These are phyloP conservation scores for Talaromyces sp. DNA, from an alignment of 2,329 filamentous ascomycete species.

Conservation along the genomic window DNA sequence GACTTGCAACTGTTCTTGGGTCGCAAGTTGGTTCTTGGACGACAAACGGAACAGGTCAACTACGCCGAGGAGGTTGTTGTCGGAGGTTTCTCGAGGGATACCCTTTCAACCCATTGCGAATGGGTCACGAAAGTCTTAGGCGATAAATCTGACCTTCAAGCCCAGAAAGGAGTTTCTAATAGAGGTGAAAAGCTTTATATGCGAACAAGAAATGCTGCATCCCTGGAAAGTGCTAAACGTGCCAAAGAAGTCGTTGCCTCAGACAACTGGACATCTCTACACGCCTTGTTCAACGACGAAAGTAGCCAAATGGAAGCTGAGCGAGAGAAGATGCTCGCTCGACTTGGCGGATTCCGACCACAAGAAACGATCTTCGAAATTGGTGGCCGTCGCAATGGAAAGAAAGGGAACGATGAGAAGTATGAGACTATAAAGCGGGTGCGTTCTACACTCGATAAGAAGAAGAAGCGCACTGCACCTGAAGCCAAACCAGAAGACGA, in stretches of 20 bases:
- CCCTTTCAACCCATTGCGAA: slow-evolving; percentile 72
- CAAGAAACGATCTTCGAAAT: slow-evolving; percentile 97
- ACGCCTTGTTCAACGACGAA: slow-evolving; percentile 73
- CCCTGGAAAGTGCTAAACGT: slow-evolving; percentile 82
- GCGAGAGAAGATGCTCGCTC: slow-evolving; percentile 79
- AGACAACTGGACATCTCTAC: slow-evolving; percentile 67
- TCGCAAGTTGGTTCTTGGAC: slow-evolving; percentile 73
- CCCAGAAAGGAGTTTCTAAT: slow-evolving; percentile 66
- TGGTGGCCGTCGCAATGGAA: slow-evolving; percentile 68
- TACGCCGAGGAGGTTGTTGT: slow-evolving; percentile 81
- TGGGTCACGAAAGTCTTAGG: slow-evolving; percentile 75
- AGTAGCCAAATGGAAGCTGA: slow-evolving; percentile 61
- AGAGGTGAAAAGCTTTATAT: slow-evolving; percentile 94
- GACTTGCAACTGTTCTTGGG: slow-evolving; percentile 93
- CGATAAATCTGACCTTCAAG: slow-evolving; percentile 68
- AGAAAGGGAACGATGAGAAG: slow-evolving; percentile 66
- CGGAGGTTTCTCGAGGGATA: slow-evolving; percentile 67
- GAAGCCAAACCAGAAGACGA: slow-evolving; percentile 17
- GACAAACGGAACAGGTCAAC: slow-evolving; percentile 58
- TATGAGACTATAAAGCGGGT: slow-evolving; percentile 46
- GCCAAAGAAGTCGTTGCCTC: slow-evolving; percentile 71
- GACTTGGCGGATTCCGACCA: slow-evolving; percentile 83
- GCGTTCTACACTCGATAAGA: slow-evolving; percentile 37
- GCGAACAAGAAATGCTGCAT: slow-evolving; percentile 84
- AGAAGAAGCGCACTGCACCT: slow-evolving; percentile 27